A percentile compares a stretch with the other conserved stretches of the same genome.
Conservation (phyloP, 2,329 filamentous ascomycete genomes). For the Chlorencoelia australis region DNA sequence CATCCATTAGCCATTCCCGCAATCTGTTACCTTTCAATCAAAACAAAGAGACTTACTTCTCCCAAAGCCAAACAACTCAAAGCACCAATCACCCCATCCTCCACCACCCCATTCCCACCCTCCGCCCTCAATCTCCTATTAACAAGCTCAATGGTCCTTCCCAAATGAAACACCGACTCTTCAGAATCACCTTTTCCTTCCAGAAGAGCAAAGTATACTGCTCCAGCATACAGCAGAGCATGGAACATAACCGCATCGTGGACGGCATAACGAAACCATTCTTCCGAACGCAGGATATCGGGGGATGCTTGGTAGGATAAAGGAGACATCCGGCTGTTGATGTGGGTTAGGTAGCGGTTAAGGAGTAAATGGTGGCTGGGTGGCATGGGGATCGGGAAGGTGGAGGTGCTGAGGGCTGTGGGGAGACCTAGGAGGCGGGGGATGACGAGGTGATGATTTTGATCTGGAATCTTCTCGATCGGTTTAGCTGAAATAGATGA, state of each 20-base stretch:
- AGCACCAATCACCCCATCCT: constrained; percentile 2
- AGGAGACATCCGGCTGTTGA: constrained; percentile 11
- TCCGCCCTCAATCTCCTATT: constrained; percentile 10
- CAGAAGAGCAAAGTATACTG: constrained; percentile 13
- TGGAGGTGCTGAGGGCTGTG: constrained; percentile 9
- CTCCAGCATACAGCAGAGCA: constrained; percentile 15
- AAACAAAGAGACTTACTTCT: constrained; percentile 8
- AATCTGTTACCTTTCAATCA: neutral
- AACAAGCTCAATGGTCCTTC: constrained; percentile 9
- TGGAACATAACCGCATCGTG: constrained; percentile 17
- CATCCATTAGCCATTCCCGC: neutral
- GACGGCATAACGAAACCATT: constrained; percentile 17
- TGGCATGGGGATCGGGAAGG: constrained; percentile 12
- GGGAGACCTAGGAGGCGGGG: constrained; percentile 7
- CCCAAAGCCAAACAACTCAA: constrained; percentile 18
- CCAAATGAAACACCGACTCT: constrained; percentile 13
- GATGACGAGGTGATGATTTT: neutral
- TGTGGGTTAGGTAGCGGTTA: constrained; percentile 11
- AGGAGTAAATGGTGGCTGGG: constrained; percentile 10
- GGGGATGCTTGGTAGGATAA: constrained; percentile 7
- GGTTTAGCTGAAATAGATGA: neutral
- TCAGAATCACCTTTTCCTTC: constrained; percentile 11
- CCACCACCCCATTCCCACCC: neutral
- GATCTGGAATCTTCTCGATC: neutral
- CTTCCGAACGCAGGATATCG: constrained; percentile 11